These are phyloP conservation scores for Infundibulicybe gibba DNA, from an alignment of 768 basidiomycete genomes.

Conservation along the genomic window DNA sequence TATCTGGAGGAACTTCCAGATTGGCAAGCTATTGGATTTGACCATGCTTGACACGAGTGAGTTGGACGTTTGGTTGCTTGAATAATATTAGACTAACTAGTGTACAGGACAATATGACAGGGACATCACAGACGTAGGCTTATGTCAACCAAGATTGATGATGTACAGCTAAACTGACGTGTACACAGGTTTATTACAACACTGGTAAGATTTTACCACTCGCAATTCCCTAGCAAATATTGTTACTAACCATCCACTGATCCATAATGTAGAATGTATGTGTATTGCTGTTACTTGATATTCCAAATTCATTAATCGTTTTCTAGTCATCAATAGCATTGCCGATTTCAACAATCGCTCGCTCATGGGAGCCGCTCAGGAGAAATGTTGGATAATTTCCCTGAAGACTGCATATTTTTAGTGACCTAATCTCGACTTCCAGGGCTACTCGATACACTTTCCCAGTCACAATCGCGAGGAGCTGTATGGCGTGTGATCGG, in stretches of 20 bases:
- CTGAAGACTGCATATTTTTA: not conserved
- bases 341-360: conserved; percentile 41
- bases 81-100: too few relatives aligned
- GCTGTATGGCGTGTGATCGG: conserved; percentile 57
- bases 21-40: conserved; percentile 56
- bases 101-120: conserved; percentile 47
- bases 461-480: conserved; percentile 39
- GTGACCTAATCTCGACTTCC: not conserved
- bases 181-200: conserved; percentile 42
- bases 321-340: conserved; percentile 39
- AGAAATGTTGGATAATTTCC: conserved; percentile 36
- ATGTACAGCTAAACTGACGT: not conserved
- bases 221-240: not conserved
- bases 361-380: conserved; percentile 52
- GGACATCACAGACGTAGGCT: conserved; percentile 51
- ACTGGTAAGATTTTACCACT: conserved; percentile 28
- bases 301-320: conserved; percentile 7
- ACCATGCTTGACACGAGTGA: conserved; percentile 61
- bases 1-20: conserved; percentile 63
- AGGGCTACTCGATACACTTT: conserved; percentile 49
- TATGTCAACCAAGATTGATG: not conserved
- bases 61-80: conserved; percentile 1
- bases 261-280: conserved; percentile 4
- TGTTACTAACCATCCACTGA: not conserved
- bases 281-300: conserved; percentile 3